A percentile compares a stretch with the other conserved stretches of the same genome.
Evolutionary conservation across 768 basidiomycete species (phyloP).

Genomic region (Phlebiopsis gigantea): DNA sequence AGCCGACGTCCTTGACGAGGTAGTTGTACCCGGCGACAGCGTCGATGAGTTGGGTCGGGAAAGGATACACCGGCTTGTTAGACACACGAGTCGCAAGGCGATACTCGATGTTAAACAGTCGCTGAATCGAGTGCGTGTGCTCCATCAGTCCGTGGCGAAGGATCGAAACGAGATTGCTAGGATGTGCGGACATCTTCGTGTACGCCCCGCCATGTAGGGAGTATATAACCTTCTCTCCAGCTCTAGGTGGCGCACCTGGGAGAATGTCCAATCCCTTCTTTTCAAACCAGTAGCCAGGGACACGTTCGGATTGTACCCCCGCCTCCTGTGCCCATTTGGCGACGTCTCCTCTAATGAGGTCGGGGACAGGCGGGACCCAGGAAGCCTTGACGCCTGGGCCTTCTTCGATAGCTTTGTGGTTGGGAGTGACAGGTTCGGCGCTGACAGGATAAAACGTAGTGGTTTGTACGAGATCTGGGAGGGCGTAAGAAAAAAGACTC

Average conservation of each 20-base stretch:
- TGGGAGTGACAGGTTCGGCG: neutral
- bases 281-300: slow-evolving; percentile 35
- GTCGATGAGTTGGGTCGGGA: slow-evolving; percentile 51
- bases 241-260: slow-evolving; percentile 18
- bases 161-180: neutral
- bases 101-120: slow-evolving; percentile 41
- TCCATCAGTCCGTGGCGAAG: slow-evolving; percentile 15
- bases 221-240: slow-evolving; percentile 30
- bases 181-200: slow-evolving; percentile 16
- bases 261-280: slow-evolving; percentile 11
- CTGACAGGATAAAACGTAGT: neutral
- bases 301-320: slow-evolving; percentile 22
- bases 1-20: slow-evolving; percentile 38
- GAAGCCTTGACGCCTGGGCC: slow-evolving; percentile 14
- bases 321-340: slow-evolving; percentile 24
- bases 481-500: neutral
- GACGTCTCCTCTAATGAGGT: slow-evolving; percentile 29
- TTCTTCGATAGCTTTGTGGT: neutral
- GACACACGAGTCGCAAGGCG: slow-evolving; percentile 31
- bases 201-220: slow-evolving; percentile 29
- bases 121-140: slow-evolving; percentile 14
- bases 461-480: neutral
- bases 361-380: slow-evolving; percentile 31
- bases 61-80: slow-evolving; percentile 30
- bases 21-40: slow-evolving; percentile 45